Base-by-base conservation (phyloP, 371 early-diverging fungal genomes). In the Syncephalis plumigaleata region DNA sequence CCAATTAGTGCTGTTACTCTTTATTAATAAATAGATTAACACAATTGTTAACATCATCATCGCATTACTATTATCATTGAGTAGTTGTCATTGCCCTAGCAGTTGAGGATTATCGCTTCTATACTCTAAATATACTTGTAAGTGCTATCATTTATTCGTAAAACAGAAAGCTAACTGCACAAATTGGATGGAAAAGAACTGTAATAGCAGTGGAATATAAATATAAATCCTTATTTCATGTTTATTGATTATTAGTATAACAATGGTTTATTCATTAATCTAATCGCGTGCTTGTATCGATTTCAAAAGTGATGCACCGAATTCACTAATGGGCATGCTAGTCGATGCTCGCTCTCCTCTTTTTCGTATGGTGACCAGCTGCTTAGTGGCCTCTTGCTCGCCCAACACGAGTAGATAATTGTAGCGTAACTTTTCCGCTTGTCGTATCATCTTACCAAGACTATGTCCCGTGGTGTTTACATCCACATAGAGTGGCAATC, bases 371-470 rank as follows among this genome's bases (percentile, higher is more conserved):
- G 92, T 93, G 54, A 98, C 89, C 17, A 85, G 76, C 22, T 74
- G 53, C 27, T 77, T 73, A 9, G 68, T 63, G 57, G 65, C 67
- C 64, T 99, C 99, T 58, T 89, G 83, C 23, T 71, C 77, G 37
- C 99, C 99, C 36, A 99, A 93, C 47, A 70, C 71, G 52, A 81
- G 66, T 63, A 81, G 84, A 57, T 84, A 81, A 73, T 91, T 90
- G 67, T 82, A 98, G 51, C 90, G 94, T 25, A 81, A 68, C 37
- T 79, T 67, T 57, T 87, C 73, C 24, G 67, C 70, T 27, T 72
- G 68, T 37, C 91, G 79, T 54, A 99, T 87, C 82, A 91, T 96
- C 77, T 98, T 98, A 66, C 86, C 87, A 52, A 98, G 63, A 4
- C 93, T 96, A 42, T 78, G 72, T 52, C 86, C 91, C 45, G 74